phyloP scores from a whole-genome alignment of 495 filamentous ascomycete genomes.

The Aspergillus indologenus region DNA sequence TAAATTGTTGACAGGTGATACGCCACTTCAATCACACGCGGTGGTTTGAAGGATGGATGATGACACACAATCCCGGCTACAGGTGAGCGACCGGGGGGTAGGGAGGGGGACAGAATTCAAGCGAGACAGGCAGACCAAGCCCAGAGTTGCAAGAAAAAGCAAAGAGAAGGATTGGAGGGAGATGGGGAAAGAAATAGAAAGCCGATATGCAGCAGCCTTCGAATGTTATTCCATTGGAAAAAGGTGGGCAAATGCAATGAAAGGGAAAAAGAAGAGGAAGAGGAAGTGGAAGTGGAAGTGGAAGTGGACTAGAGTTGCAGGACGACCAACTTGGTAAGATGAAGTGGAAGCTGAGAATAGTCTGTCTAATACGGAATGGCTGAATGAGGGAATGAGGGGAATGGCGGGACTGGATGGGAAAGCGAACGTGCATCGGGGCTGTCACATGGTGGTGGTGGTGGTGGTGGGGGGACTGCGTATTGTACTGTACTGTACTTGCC shows the following conservation, averaged over 20 bases:
- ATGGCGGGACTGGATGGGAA: background rate
- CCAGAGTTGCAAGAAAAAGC: background rate
- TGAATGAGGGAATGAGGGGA: conserved; percentile 14
- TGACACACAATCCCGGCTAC: too few relatives aligned
- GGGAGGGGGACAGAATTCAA: background rate
- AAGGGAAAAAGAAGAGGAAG: background rate
- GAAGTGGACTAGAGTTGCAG: background rate
- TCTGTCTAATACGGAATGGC: background rate
- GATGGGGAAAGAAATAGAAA: background rate
- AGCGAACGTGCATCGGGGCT: background rate
- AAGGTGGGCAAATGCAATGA: too few relatives aligned
- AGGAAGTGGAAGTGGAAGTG: too few relatives aligned
- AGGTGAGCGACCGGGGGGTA: background rate
- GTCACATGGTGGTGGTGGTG: too few relatives aligned
- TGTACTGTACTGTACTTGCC: too few relatives aligned
- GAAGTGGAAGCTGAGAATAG: background rate
- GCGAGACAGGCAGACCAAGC: background rate
- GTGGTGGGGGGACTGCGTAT: too few relatives aligned
- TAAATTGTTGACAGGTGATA: background rate
- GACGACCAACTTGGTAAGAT: background rate
- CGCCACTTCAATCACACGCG: background rate
- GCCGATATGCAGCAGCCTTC: background rate
- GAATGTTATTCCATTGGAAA: background rate
- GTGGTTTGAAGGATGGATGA: too few relatives aligned
- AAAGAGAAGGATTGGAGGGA: background rate